Evolutionary conservation across 73 alveolate species (phyloP), one percentile per base, ranked within the genome.

Genomic region (Paramecium primaurelia): DNA sequence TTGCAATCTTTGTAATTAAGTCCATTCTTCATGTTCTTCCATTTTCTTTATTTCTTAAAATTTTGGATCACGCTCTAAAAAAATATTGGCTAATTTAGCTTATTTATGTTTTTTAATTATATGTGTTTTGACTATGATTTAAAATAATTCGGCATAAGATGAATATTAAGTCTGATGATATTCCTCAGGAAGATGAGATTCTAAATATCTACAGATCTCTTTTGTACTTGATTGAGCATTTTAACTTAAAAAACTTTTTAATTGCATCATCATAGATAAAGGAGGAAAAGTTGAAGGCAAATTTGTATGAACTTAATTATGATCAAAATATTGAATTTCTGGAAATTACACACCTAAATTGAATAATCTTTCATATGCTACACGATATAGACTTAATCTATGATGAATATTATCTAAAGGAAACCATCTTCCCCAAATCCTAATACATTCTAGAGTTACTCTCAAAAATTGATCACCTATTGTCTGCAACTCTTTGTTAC

Each of bases 341-440:
- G 59, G 51, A 71, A 71, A 71, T 40, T 32, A 9, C 3, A 71
- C 40, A 28, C 60, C 60, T 20, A 34, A 34, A 16, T 71, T 71
- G 44, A 11, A 37, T 37, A 71, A 37, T 37, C 37, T 34, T 28
- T 71, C 60, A 30, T 34, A 37, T 7, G 86, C 32, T 9, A 71
- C 86, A 30, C 59, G 32, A 71, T 71, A 71, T 34, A 14, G 37
- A 71, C 59, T 71, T 71, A 71, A 71, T 37, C 51, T 20, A 71
- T 71, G 86, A 36, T 71, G 34, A 7, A 26, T 32, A 6, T 71
- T 30, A 16, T 71, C 86, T 40, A 77, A 77, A 10, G 90, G 90
- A 32, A 77, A 77, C 90, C 71, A 77, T 42, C 51, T 77, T 11
- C 71, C 51, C 73, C 71, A 77, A 40, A 77, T 40, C 26, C 75